A percentile compares a stretch with the other conserved stretches of the same genome.
Evolutionary conservation across 805 yeast genomes (phyloP).

Genomic region (Candida easanensis): DNA sequence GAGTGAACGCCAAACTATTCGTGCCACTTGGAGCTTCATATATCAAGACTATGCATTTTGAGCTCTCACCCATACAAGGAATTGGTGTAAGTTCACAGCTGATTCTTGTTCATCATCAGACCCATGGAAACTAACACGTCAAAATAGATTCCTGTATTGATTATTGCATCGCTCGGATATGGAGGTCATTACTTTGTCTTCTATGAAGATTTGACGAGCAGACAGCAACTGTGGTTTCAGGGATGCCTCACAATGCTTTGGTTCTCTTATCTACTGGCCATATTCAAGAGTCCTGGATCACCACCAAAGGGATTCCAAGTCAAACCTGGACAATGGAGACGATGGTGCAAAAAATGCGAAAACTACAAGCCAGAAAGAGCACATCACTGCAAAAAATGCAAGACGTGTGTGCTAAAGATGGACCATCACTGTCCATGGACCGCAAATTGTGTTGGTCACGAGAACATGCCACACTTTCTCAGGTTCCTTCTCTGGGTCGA

Average conservation of each 20-base stretch:
- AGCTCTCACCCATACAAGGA: background rate
- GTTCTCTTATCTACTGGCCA: slow-evolving; percentile 73
- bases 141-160: slow-evolving; percentile 56
- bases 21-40: no score
- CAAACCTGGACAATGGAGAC: slow-evolving; percentile 49
- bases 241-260: slow-evolving; percentile 54
- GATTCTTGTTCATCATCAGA: background rate
- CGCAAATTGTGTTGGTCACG: slow-evolving; percentile 80
- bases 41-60: background rate
- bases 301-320: slow-evolving; percentile 53
- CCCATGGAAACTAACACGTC: slow-evolving; percentile 10
- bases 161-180: slow-evolving; percentile 60
- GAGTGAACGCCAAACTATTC: no score
- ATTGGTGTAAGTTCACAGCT: background rate
- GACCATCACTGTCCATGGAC: slow-evolving; percentile 98
- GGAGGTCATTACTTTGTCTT: slow-evolving; percentile 60
- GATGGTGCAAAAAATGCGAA: slow-evolving; percentile 73
- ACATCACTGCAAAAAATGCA: slow-evolving; percentile 82
- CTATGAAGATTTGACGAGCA: slow-evolving; percentile 36
- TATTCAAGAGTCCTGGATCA: slow-evolving; percentile 62
- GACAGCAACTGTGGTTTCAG: slow-evolving; percentile 47
- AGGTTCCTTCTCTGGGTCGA: slow-evolving; percentile 72
- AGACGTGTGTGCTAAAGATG: slow-evolving; percentile 77
- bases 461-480: slow-evolving; percentile 74
- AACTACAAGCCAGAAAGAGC: slow-evolving; percentile 75